Evolutionary conservation across 331 rosid species (phyloP).

Genomic region (Saraca asoca): DNA sequence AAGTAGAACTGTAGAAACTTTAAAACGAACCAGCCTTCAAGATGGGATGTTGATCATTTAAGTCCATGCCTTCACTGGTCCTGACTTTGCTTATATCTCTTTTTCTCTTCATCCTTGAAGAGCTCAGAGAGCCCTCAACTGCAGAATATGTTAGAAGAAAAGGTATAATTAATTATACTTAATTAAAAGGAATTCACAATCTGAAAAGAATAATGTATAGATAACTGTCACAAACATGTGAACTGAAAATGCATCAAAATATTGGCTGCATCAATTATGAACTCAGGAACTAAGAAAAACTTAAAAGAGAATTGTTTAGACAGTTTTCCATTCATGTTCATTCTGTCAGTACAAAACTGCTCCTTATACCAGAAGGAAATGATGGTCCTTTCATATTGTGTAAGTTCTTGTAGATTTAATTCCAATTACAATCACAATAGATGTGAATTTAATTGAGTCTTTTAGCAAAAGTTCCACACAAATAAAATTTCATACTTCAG

Average conservation of each 20-base stretch:
- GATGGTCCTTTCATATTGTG: too few species aligned
- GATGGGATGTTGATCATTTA: conserved; percentile 35
- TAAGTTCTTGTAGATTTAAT: neutral
- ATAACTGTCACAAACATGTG: conserved; percentile 7
- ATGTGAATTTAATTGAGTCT: conserved; percentile 2
- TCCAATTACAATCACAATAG: neutral
- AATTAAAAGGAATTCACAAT: neutral
- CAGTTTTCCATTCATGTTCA: neutral
- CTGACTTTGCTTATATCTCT: conserved; percentile 46
- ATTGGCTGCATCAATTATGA: too few species aligned
- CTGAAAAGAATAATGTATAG: neutral
- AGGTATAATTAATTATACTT: neutral
- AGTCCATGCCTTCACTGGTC: conserved; percentile 29
- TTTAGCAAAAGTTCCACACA: neutral
- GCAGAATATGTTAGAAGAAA: conserved; percentile 6
- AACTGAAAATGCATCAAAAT: neutral
- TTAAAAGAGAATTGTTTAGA: too few species aligned
- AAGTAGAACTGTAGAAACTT: neutral
- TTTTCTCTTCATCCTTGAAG: conserved; percentile 53
- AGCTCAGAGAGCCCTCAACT: conserved; percentile 90
- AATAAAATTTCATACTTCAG: neutral
- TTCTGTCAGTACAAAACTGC: conserved; percentile 6
- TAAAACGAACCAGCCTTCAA: conserved; percentile 48
- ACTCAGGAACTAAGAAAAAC: too few species aligned
- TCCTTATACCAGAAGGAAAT: neutral